Percentiles rank a stretch among this genome's conserved stretches.
phyloP scores from a whole-genome alignment of 2,329 filamentous ascomycete genomes.

The Colletotrichum sansevieriae region DNA sequence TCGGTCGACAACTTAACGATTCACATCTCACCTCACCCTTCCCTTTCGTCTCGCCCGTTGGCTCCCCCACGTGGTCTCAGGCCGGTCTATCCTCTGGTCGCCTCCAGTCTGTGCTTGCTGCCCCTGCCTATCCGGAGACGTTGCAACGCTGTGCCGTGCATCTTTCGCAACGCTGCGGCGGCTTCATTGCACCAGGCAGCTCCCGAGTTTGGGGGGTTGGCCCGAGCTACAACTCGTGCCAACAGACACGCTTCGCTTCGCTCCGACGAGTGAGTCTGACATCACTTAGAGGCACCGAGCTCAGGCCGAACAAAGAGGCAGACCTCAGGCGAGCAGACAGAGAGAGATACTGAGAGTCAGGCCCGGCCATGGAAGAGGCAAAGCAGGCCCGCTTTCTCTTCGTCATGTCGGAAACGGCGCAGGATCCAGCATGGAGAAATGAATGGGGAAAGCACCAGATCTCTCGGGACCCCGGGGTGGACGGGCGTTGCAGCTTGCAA shows the following conservation, averaged over 20 bases:
- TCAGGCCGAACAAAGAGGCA: slow-evolving; percentile 27
- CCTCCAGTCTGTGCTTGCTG: neutral
- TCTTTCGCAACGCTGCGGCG: slow-evolving; percentile 2
- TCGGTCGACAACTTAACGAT: neutral
- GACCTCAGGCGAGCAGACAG: neutral
- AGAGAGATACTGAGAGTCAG: neutral
- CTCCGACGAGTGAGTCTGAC: slow-evolving; percentile 24
- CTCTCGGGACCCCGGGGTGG: slow-evolving; percentile 21
- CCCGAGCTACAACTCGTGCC: neutral
- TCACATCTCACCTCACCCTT: no score
- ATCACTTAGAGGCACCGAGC: slow-evolving; percentile 37
- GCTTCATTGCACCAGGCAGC: neutral
- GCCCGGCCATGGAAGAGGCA: neutral
- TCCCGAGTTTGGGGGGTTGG: neutral
- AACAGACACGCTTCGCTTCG: neutral
- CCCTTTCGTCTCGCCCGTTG: neutral
- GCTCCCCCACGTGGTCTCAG: slow-evolving; percentile 35
- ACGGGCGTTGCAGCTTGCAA: slow-evolving; percentile 13
- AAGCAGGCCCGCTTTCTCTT: slow-evolving; percentile 25
- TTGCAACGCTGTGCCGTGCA: neutral
- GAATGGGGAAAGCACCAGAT: slow-evolving; percentile 35
- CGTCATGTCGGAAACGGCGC: slow-evolving; percentile 20
- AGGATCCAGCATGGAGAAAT: slow-evolving; percentile 31
- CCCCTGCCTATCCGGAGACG: neutral
- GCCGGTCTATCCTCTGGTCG: slow-evolving; percentile 15